phyloP scores from a whole-genome alignment of 139 green algal genomes.

The Chlorella vulgaris region DNA sequence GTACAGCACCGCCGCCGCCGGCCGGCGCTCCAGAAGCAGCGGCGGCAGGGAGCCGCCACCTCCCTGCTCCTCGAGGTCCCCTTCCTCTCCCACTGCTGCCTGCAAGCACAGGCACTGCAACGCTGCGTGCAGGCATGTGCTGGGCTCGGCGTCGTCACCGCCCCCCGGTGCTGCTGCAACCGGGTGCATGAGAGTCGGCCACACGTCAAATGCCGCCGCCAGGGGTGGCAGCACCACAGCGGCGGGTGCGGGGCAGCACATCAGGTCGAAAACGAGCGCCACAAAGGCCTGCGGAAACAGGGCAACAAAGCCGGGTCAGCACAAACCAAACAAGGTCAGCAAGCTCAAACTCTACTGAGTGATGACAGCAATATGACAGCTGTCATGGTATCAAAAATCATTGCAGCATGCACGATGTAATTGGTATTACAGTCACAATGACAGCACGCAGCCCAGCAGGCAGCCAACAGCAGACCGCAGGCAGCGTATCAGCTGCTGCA shows the following conservation, averaged over 20 bases:
- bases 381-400: too few relatives aligned
- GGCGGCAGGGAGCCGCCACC: not conserved
- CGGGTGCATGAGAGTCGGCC: not conserved
- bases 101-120: not conserved
- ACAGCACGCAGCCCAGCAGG: too few relatives aligned
- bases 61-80: not conserved
- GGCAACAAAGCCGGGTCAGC: too few relatives aligned
- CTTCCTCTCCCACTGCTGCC: not conserved
- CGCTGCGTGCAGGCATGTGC: not conserved
- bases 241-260: not conserved
- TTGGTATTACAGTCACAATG: too few relatives aligned
- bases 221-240: slow-evolving; percentile 23
- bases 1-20: not conserved
- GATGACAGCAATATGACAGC: too few relatives aligned
- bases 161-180: not conserved
- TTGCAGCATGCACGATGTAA: too few relatives aligned
- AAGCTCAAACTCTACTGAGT: too few relatives aligned
- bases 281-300: slow-evolving; percentile 15
- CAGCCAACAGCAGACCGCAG: too few relatives aligned
- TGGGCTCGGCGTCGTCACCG: not conserved
- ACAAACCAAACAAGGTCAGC: too few relatives aligned
- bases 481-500: too few relatives aligned
- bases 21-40: slow-evolving; percentile 24
- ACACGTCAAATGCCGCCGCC: slow-evolving; percentile 31
- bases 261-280: slow-evolving; percentile 5